phyloP scores from a whole-genome alignment of 345 rosid species.

The Pistacia vera region DNA sequence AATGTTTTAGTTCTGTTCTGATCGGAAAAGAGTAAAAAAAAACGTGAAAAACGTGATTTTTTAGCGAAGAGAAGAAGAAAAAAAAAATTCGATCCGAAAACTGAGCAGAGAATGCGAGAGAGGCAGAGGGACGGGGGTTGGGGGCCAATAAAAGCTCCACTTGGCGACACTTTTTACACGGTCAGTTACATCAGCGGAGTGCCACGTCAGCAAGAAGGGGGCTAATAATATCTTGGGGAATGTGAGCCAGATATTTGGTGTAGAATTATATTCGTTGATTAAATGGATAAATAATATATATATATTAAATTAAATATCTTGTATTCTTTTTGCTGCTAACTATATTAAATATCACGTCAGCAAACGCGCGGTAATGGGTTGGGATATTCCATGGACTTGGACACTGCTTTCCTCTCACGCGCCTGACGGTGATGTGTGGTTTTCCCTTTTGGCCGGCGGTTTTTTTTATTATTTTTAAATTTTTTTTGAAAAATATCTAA shows the following conservation, averaged over 20 bases:
- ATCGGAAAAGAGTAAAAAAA: neutral
- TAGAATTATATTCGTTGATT: too few relatives aligned
- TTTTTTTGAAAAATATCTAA: too few relatives aligned
- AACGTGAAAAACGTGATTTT: slow-evolving; percentile 14
- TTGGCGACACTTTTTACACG: slow-evolving; percentile 69
- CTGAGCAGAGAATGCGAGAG: slow-evolving; percentile 19
- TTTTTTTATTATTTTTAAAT: too few relatives aligned
- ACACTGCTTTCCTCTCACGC: too few relatives aligned
- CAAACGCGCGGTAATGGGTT: too few relatives aligned
- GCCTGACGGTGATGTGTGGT: too few relatives aligned
- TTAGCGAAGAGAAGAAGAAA: neutral
- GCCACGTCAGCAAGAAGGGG: slow-evolving; percentile 40
- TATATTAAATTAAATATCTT: too few relatives aligned
- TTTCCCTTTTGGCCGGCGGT: too few relatives aligned
- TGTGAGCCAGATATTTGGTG: slow-evolving; percentile 43
- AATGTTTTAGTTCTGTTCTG: neutral
- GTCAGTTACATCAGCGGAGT: slow-evolving; percentile 14
- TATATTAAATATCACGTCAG: too few relatives aligned
- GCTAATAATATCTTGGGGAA: slow-evolving; percentile 47
- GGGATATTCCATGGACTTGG: too few relatives aligned
- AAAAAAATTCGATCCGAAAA: slow-evolving; percentile 7
- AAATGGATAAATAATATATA: too few relatives aligned
- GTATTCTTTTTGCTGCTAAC: too few relatives aligned
- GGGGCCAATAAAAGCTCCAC: slow-evolving; percentile 43
- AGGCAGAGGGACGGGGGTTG: slow-evolving; percentile 11